A percentile compares a stretch with the other conserved stretches of the same genome.
These are phyloP conservation scores for Malus hybrid DNA, from an alignment of 331 rosid genomes.

Conservation along the genomic window DNA sequence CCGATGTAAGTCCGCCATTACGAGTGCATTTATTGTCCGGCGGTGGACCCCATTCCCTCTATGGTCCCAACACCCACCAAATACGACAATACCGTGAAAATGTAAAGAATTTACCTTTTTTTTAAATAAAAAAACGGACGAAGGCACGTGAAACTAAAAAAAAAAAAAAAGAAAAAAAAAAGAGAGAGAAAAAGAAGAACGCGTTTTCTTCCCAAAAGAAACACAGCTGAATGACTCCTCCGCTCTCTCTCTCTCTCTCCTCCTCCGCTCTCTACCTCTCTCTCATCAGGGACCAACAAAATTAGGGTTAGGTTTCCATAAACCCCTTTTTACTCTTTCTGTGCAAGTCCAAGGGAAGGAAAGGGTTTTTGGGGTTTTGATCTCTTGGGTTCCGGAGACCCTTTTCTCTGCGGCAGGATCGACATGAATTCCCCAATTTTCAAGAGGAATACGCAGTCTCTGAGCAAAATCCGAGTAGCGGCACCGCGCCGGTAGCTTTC, in stretches of 20 bases:
- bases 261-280: neutral
- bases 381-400: constrained; percentile 23
- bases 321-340: constrained; percentile 35
- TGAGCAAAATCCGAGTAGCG: constrained; percentile 44
- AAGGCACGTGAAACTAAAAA: neutral
- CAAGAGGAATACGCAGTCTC: constrained; percentile 67
- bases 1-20: too few species aligned
- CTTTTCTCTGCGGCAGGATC: constrained; percentile 23
- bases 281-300: constrained; percentile 12
- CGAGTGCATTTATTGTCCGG: constrained; percentile 31
- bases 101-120: neutral
- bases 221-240: constrained; percentile 31
- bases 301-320: constrained; percentile 61
- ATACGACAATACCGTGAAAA: constrained; percentile 1
- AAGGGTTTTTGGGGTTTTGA: constrained; percentile 19
- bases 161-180: too few species aligned
- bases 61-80: constrained; percentile 24
- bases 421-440: constrained; percentile 32
- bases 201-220: constrained; percentile 49
- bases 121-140: neutral
- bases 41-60: constrained; percentile 23
- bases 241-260: neutral
- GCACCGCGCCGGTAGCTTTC: constrained; percentile 17
- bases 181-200: constrained; percentile 27
- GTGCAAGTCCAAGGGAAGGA: neutral